These are phyloP conservation scores for Phytophthora boehmeriae DNA, from an alignment of 352 stramenopile species.

Conservation along the genomic window DNA sequence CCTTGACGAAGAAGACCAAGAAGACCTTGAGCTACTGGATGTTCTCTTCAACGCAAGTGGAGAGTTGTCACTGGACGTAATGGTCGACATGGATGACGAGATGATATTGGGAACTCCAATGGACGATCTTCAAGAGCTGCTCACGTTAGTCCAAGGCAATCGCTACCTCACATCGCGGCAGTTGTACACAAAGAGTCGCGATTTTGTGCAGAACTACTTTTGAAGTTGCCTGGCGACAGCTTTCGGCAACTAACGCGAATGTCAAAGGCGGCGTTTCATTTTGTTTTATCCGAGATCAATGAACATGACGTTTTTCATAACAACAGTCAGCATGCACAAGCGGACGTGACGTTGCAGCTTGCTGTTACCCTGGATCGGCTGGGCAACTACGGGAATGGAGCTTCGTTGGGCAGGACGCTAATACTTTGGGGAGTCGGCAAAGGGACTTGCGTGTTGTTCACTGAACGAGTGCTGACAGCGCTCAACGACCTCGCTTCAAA, in stretches of 20 bases:
- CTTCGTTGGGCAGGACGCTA: slow-evolving; percentile 3
- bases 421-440: slow-evolving; percentile 4
- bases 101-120: slow-evolving; percentile 1
- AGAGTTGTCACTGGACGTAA: too few species aligned
- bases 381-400: slow-evolving; percentile 1
- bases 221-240: neutral
- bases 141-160: slow-evolving; percentile 9
- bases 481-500: neutral
- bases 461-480: neutral
- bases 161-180: slow-evolving; percentile 24
- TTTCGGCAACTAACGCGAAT: slow-evolving; percentile 1
- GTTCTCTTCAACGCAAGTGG: neutral
- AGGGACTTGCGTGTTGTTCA: slow-evolving; percentile 1
- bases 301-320: slow-evolving; percentile 4
- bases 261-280: too few species aligned
- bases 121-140: slow-evolving; percentile 9
- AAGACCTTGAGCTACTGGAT: slow-evolving; percentile 5
- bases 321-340: too few species aligned
- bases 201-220: slow-evolving; percentile 3
- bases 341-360: slow-evolving; percentile 5
- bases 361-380: slow-evolving; percentile 1
- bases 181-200: slow-evolving; percentile 9
- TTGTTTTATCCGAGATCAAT: neutral
- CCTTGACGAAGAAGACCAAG: slow-evolving; percentile 7
- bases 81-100: too few species aligned